phyloP scores from a whole-genome alignment of 495 filamentous ascomycete genomes.

The Physcia stellaris region DNA sequence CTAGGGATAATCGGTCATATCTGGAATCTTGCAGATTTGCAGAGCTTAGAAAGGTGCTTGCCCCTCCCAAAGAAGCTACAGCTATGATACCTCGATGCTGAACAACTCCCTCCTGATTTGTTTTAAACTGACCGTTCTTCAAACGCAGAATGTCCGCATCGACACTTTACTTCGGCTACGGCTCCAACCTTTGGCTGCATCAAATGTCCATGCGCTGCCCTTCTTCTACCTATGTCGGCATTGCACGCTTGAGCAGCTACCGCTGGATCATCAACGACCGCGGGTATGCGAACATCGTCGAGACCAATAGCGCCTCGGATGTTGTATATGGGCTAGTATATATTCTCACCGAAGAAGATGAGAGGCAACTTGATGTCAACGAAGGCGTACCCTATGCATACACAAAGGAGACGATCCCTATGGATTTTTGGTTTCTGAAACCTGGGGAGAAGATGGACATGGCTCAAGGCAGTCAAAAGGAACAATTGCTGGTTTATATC shows the following conservation, averaged over 20 bases:
- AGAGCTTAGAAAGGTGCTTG: too few relatives aligned
- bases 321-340: slow-evolving; percentile 41
- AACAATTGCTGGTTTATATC: slow-evolving; percentile 42
- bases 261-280: slow-evolving; percentile 40
- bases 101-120: background rate
- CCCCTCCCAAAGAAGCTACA: too few relatives aligned
- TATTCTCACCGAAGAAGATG: slow-evolving; percentile 27
- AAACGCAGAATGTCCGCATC: too few relatives aligned
- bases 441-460: slow-evolving; percentile 27
- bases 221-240: slow-evolving; percentile 27
- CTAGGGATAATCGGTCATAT: too few relatives aligned
- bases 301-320: slow-evolving; percentile 9
- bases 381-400: slow-evolving; percentile 54
- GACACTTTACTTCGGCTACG: slow-evolving; percentile 50
- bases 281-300: slow-evolving; percentile 46
- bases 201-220: slow-evolving; percentile 45
- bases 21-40: too few relatives aligned
- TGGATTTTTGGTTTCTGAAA: slow-evolving; percentile 29
- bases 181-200: slow-evolving; percentile 37
- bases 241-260: slow-evolving; percentile 29
- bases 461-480: slow-evolving; percentile 2
- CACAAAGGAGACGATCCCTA: slow-evolving; percentile 16
- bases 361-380: slow-evolving; percentile 32
- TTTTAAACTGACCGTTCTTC: background rate
- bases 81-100: background rate